phyloP scores from a whole-genome alignment of 2,329 filamentous ascomycete species.

The Penicillium palitans region DNA sequence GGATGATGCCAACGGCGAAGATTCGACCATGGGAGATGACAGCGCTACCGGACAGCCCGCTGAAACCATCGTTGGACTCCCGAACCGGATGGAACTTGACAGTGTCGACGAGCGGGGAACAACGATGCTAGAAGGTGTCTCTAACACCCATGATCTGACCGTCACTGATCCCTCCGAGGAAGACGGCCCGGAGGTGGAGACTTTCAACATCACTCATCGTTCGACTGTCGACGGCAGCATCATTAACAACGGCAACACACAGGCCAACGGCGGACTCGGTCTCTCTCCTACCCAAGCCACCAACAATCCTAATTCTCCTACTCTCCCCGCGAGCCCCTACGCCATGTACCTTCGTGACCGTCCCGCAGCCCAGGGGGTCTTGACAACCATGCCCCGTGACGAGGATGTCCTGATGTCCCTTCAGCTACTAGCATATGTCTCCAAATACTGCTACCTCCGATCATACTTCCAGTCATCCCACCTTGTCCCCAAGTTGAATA shows the following conservation, averaged over 20 bases:
- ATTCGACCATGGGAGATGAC: conserved; percentile 74
- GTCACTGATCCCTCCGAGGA: conserved; percentile 76
- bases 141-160: conserved; percentile 70
- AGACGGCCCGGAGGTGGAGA: conserved; percentile 72
- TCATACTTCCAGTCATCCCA: conserved; percentile 96
- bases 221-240: conserved; percentile 82
- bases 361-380: conserved; percentile 67
- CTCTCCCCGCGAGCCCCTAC: conserved; percentile 68
- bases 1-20: conserved; percentile 83
- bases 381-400: conserved; percentile 91
- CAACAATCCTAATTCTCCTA: conserved; percentile 70
- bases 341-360: conserved; percentile 79
- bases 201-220: conserved; percentile 91
- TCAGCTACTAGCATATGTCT: conserved; percentile 94
- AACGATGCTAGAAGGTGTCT: conserved; percentile 66
- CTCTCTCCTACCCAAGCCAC: conserved; percentile 67
- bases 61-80: conserved; percentile 75
- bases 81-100: conserved; percentile 79
- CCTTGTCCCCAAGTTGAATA: conserved; percentile 85
- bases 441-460: conserved; percentile 95
- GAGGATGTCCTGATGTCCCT: conserved; percentile 98
- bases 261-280: conserved; percentile 67
- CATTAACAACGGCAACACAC: conserved; percentile 65
- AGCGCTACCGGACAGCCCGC: conserved; percentile 46
- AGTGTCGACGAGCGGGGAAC: conserved; percentile 81